phyloP scores from a whole-genome alignment of 768 basidiomycete species.

The Tephrocybe rancida region DNA sequence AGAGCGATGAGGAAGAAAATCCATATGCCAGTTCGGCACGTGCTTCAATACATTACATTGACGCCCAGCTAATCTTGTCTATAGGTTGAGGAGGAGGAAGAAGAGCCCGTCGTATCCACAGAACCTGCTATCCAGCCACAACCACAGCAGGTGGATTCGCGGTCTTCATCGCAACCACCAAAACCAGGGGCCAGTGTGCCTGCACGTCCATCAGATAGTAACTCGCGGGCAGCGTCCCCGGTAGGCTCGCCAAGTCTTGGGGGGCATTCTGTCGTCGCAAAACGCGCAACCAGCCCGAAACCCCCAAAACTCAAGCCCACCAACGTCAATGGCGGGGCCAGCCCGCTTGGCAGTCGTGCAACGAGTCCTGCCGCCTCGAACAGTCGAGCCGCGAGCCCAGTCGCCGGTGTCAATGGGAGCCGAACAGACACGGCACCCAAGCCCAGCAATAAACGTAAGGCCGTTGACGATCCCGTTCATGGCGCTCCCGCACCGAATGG shows the following conservation, averaged over 20 bases:
- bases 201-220: conserved; percentile 33
- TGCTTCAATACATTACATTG: conserved; percentile 6
- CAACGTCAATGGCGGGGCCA: conserved; percentile 54
- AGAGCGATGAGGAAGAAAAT: conserved; percentile 82
- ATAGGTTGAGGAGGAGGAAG: conserved; percentile 75
- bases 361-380: conserved; percentile 45
- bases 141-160: conserved; percentile 47
- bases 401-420: conserved; percentile 26
- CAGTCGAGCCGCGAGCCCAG: conserved; percentile 49
- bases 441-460: conserved; percentile 45
- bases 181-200: conserved; percentile 30
- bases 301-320: conserved; percentile 56
- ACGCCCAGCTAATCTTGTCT: conserved; percentile 12
- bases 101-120: conserved; percentile 46
- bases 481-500: conserved; percentile 17
- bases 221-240: conserved; percentile 65
- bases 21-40: conserved; percentile 81
- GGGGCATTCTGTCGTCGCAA: conserved; percentile 80
- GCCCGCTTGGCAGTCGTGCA: conserved; percentile 62
- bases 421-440: conserved; percentile 33
- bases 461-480: conserved; percentile 40
- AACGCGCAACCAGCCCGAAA: conserved; percentile 85
- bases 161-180: conserved; percentile 45
- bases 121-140: conserved; percentile 51
- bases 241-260: conserved; percentile 56